Evolutionary conservation across 2,329 filamentous ascomycete species (phyloP), one percentile per base, ranked within the genome.

Genomic region (Ampelomyces quisqualis): DNA sequence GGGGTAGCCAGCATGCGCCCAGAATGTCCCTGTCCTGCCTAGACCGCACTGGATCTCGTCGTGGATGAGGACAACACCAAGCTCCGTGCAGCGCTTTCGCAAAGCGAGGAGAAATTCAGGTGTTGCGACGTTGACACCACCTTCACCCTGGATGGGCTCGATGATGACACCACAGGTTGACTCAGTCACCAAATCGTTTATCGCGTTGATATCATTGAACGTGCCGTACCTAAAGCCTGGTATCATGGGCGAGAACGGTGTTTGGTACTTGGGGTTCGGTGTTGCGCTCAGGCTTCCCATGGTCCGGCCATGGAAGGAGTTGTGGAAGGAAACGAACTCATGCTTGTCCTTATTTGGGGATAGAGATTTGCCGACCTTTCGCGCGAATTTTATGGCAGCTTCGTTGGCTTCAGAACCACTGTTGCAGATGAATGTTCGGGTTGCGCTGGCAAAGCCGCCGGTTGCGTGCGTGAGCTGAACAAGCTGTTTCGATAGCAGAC

Each of bases 11-110:
- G 77, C 77, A 64, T 98, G 91, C 0, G 93, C 93, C 93, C 93
- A 98, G 58, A 98, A 78, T 9, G 77, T 78, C 23, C 93, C 93
- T 1, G 93, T 97, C 37, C 93, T 84, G 18, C 84, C 82, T 22
- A 98, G 76, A 38, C 93, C 93, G 68, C 90, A 96, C 71, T 98
- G 93, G 49, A 98, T 98, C 75, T 98, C 93, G 62, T 98, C 93
- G 68, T 93, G 91, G 63, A 96, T 86, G 42, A 98, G 74, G 3
- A 97, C 81, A 2, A 91, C 90, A 36, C 88, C 89, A 21, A 96
- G 89, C 57, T 89, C 85, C 40, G 84, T 85, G 70, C 90, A 96
- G 44, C 90, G 81, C 63, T 79, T 80, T 43, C 89, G 88, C n/a
- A 98, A 79, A 1, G 89, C 86, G 17, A 82, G 68, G 17, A 98